Conservation (phyloP, 2,329 filamentous ascomycete species). For the Aspergillus alliaceus region DNA sequence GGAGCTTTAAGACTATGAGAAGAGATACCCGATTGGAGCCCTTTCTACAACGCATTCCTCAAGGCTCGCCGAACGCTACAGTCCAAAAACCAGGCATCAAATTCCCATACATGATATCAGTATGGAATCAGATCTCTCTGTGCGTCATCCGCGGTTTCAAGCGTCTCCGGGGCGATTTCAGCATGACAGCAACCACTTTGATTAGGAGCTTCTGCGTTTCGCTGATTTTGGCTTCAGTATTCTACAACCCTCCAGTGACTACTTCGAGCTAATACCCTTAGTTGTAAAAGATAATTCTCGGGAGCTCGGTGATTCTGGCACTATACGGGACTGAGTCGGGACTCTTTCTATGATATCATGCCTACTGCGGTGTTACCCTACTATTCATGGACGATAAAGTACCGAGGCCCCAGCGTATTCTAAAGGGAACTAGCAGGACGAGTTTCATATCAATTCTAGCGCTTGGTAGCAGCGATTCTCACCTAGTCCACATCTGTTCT, state of each 20-base stretch:
- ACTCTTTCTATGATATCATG: too few species aligned
- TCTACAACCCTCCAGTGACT: slow-evolving; percentile 11
- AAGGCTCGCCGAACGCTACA: slow-evolving; percentile 28
- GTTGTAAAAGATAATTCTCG: too few species aligned
- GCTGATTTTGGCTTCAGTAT: slow-evolving; percentile 14
- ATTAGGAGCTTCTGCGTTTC: slow-evolving; percentile 8
- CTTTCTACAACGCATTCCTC: slow-evolving; percentile 35
- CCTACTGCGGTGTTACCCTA: too few species aligned
- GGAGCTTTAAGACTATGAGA: slow-evolving; percentile 41
- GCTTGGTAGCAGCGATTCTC: too few species aligned
- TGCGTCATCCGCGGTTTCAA: slow-evolving; percentile 13
- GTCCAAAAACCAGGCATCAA: slow-evolving; percentile 4
- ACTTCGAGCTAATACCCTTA: too few species aligned
- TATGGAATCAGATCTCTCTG: slow-evolving; percentile 12
- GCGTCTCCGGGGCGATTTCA: slow-evolving; percentile 12
- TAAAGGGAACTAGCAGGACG: too few species aligned
- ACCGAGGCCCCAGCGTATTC: too few species aligned
- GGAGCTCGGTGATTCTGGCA: too few species aligned
- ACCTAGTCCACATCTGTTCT: too few species aligned
- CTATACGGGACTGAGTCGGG: too few species aligned
- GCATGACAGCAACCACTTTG: slow-evolving; percentile 6
- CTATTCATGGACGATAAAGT: too few species aligned
- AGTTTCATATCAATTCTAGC: too few species aligned
- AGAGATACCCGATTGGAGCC: slow-evolving; percentile 24
- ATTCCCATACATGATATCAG: slow-evolving; percentile 15